Evolutionary conservation across 176 grass and related monocot genomes (phyloP), one percentile per base, ranked within the genome.

Genomic region (Pontederia paniculata): DNA sequence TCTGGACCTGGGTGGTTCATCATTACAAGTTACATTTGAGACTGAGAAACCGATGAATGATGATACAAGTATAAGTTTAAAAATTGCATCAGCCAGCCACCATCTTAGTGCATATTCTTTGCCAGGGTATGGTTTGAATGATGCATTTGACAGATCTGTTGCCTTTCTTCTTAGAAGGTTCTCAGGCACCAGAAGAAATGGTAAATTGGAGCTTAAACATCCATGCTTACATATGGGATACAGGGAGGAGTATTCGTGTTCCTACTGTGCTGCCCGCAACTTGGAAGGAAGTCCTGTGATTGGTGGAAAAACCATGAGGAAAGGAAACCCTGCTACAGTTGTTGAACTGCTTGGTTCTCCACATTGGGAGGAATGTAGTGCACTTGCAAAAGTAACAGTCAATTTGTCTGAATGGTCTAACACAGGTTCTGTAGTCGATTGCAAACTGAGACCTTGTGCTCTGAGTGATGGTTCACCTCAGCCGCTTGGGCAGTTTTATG

Each of bases 1-100:
- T 62, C 86, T 97, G 58, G 93, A 97, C 82, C 77, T 97, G 58
- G 93, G 93, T 44, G 93, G 93, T 73, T 97, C 93, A 51, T 97
- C 93, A 21, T 91, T 97, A 72, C 93, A 97, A 74, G 86, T 97
- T 76, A 97, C 93, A 73, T 97, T 97, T 75, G 93, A 97, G 81
- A 88, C 61, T 54, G 77, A 77, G 48, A 74, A 79, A 65, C 52
- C 69, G 42, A 50, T 51, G 23, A 74, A 87, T 62, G 83, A 78
- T 77, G 83, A 90, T 23, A 88, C 80, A 67, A 67, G 79, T 23
- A 76, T 97, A 49, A 71, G 44, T 46, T 75, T 97, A 54, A 83
- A 61, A 21, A 90, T 97, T 72, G 93, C 86, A 62, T 81, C 83
- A 25, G 58, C 78, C 28, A 87, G 64, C 54, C 86, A 91, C 63